Base-by-base conservation (phyloP, 73 alveolate genomes). In the Paramecium tetraurelia region DNA sequence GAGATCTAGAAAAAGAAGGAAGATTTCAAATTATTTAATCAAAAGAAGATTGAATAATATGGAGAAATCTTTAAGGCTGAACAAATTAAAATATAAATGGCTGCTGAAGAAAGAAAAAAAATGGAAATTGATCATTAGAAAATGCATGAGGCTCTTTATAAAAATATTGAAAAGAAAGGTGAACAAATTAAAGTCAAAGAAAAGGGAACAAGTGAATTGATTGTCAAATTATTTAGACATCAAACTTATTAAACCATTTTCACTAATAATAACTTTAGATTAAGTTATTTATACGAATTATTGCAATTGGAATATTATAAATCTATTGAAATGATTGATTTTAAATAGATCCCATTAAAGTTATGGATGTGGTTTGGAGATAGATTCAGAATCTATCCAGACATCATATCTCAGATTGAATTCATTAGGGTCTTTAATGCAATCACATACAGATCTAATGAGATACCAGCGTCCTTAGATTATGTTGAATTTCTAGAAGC, bases 341-440 rank as follows among this genome's bases (percentile, higher is more conserved):
- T 44, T 80, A 46, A 80, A 27, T 21, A 46, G 20, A 18, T 80
- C 1, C 70, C 72, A 22, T 35, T 80, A 12, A 80, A 48, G 43
- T 31, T 80, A 48, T 80, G 70, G 70, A 80, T 80, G 90, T 80
- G 90, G 90, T 80, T 80, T 80, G 90, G 90, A 44, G 90, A 80
- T 5, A 80, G 90, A 48, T 80, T 80, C 48, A 21, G 90, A 22
- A 41, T 80, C 10, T 80, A 80, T 24, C 90, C 90, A 5, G 90
- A 80, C 10, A 24, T 80, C 14, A 31, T 80, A 63, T 8, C 72
- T 9, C 12, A 44, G 24, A 22, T 35, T 43, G 90, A 80, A 18
- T 80, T 80, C 12, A 24, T 80, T 1, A 80, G 90, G 10, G 53
- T 80, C 12, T 80, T 80, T 24, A 80, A 80, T 80, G 70, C 53